Evolutionary conservation across 2,329 filamentous ascomycete species (phyloP).

Genomic region (Epichloe elymi): DNA sequence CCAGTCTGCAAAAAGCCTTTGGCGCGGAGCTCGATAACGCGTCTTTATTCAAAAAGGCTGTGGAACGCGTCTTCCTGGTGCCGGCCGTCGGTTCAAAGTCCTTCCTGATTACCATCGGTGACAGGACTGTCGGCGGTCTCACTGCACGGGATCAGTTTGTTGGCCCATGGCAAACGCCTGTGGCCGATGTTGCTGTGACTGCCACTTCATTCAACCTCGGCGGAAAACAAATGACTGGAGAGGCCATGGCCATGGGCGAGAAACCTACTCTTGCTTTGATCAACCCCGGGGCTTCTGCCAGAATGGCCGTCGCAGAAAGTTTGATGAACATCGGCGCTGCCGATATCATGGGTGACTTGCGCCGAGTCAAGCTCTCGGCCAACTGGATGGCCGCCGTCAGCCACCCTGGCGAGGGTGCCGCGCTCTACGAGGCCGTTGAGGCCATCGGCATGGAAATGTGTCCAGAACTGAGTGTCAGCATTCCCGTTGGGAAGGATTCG

Average conservation of each 20-base stretch:
- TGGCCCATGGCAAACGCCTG: constrained; percentile 88
- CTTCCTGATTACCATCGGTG: constrained; percentile 93
- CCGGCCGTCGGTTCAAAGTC: constrained; percentile 93
- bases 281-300: constrained; percentile 75
- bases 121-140: constrained; percentile 81
- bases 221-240: constrained; percentile 61
- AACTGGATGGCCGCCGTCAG: constrained; percentile 99
- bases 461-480: constrained; percentile 77
- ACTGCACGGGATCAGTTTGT: constrained; percentile 90
- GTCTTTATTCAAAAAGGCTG: constrained; percentile 49
- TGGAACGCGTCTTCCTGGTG: constrained; percentile 68
- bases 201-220: constrained; percentile 60
- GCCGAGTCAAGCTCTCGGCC: constrained; percentile 74
- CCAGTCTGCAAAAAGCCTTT: constrained; percentile 52
- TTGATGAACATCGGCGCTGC: constrained; percentile 85
- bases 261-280: constrained; percentile 83
- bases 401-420: constrained; percentile 84
- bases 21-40: constrained; percentile 38
- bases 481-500: constrained; percentile 95
- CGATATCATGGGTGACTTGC: constrained; percentile 55
- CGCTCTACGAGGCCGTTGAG: constrained; percentile 84
- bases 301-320: constrained; percentile 92
- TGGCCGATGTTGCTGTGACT: constrained; percentile 88
- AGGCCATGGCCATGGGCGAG: constrained; percentile 97
- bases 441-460: constrained; percentile 90